Evolutionary conservation across 2,329 filamentous ascomycete genomes (phyloP).

Genomic region (Talaromyces sp.): DNA sequence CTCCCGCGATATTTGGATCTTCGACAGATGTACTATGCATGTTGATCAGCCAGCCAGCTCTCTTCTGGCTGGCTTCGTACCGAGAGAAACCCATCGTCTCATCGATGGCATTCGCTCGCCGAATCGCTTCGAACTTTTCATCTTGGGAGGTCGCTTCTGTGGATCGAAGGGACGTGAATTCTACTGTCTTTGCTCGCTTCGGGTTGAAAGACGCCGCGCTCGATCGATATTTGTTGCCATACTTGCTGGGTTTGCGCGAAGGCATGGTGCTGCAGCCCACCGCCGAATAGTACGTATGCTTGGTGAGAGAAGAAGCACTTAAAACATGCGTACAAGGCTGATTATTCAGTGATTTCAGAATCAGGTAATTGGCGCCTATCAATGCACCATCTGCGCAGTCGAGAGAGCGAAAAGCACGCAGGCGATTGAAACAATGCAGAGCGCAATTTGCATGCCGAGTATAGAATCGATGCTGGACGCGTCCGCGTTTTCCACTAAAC

Average conservation of each 20-base stretch:
- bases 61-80: slow-evolving; percentile 81
- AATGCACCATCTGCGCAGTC: neutral
- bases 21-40: slow-evolving; percentile 84
- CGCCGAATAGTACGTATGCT: neutral
- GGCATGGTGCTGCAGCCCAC: slow-evolving; percentile 36
- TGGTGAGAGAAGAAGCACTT: neutral
- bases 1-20: slow-evolving; percentile 76
- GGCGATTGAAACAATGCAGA: neutral
- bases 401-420: neutral
- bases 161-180: slow-evolving; percentile 65
- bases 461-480: slow-evolving; percentile 18
- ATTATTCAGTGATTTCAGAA: neutral
- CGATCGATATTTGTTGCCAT: slow-evolving; percentile 55
- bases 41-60: slow-evolving; percentile 90
- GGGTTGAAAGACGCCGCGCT: slow-evolving; percentile 39
- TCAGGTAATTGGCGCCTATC: neutral
- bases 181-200: slow-evolving; percentile 67
- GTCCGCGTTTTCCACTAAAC: slow-evolving; percentile 30
- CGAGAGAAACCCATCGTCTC: slow-evolving; percentile 90
- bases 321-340: neutral
- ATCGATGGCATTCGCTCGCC: slow-evolving; percentile 82
- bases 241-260: slow-evolving; percentile 53
- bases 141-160: slow-evolving; percentile 85
- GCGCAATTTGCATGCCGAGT: neutral
- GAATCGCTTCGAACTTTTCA: slow-evolving; percentile 83